phyloP scores from a whole-genome alignment of 495 filamentous ascomycete genomes.

The Aspergillus steynii region DNA sequence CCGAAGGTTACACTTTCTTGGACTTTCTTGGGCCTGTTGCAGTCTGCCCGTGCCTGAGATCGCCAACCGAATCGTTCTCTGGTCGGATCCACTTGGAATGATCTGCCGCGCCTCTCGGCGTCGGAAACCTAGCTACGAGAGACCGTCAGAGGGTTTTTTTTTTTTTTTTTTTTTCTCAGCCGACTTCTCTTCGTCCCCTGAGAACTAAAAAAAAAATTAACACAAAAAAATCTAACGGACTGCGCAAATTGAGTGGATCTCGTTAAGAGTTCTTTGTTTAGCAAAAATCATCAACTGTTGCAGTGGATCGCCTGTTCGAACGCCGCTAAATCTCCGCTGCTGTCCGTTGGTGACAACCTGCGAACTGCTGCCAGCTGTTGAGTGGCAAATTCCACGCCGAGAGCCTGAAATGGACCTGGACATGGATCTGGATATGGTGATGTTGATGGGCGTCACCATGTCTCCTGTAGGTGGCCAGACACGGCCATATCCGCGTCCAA shows the following conservation, averaged over 20 bases:
- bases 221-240: neutral
- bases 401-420: no score
- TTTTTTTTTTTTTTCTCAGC: constrained; percentile 1
- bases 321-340: neutral
- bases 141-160: neutral
- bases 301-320: neutral
- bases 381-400: neutral
- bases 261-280: neutral
- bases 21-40: neutral
- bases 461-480: neutral
- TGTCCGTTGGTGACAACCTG: neutral
- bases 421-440: no score
- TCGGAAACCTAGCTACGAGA: neutral
- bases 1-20: neutral
- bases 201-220: neutral
- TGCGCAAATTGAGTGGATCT: neutral
- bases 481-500: neutral
- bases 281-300: neutral
- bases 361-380: neutral
- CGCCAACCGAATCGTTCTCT: constrained; percentile 1
- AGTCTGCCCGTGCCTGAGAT: neutral
- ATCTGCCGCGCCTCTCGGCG: neutral
- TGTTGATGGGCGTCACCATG: neutral
- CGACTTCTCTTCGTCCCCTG: constrained; percentile 1
- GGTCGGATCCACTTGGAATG: constrained; percentile 4